phyloP scores from a whole-genome alignment of 768 basidiomycete genomes.

The Tulasnella sp. region DNA sequence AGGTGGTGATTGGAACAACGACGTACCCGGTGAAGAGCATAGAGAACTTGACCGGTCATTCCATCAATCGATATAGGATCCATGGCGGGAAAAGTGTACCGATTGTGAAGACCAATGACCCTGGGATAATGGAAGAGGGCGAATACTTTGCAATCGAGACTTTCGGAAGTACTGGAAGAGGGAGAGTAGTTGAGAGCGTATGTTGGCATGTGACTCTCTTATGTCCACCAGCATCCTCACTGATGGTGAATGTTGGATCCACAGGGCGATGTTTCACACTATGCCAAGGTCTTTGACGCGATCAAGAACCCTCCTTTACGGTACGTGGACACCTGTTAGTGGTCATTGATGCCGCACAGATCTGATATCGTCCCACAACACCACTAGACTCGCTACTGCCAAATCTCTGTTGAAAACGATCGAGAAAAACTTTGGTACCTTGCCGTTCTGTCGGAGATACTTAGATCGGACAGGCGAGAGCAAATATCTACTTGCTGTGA shows the following conservation, averaged over 20 bases:
- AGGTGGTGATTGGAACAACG: conserved; percentile 74
- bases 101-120: conserved; percentile 80
- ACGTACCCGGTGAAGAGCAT: conserved; percentile 90
- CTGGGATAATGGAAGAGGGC: conserved; percentile 97
- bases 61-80: conserved; percentile 81
- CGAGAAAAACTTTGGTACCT: conserved; percentile 84
- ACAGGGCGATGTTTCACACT: conserved; percentile 90
- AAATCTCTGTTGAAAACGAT: conserved; percentile 80
- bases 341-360: too few species aligned
- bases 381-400: conserved; percentile 61
- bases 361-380: too few species aligned
- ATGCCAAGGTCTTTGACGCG: conserved; percentile 62
- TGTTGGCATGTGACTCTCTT: conserved; percentile 18
- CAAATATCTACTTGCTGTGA: conserved; percentile 82
- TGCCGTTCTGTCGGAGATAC: conserved; percentile 93
- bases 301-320: conserved; percentile 27
- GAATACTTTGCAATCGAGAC: conserved; percentile 99
- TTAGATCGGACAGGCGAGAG: conserved; percentile 87
- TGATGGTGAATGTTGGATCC: not conserved
- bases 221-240: not conserved
- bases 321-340: not conserved
- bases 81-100: conserved; percentile 88
- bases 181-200: conserved; percentile 75
- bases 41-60: conserved; percentile 88
- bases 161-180: conserved; percentile 93